Conservation (phyloP, 352 stramenopile genomes). For the Phytophthora pluvialis region DNA sequence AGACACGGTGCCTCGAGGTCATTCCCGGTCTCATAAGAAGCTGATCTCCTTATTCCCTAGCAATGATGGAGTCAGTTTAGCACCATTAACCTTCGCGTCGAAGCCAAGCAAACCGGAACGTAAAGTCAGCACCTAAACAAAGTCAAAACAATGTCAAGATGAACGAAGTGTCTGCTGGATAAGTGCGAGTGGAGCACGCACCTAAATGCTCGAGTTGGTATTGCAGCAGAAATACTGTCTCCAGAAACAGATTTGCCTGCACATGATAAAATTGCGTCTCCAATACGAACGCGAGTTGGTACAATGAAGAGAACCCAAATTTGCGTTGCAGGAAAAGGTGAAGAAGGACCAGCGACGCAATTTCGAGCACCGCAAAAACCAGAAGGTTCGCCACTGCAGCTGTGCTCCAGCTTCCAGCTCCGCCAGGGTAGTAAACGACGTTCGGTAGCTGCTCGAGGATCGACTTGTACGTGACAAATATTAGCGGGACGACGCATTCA, state of each 20-base stretch:
- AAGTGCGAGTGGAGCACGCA: neutral
- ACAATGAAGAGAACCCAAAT: conserved; percentile 33
- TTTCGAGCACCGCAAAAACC: conserved; percentile 35
- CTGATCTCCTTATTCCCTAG: neutral
- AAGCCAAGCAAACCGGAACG: conserved; percentile 39
- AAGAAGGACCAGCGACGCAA: conserved; percentile 35
- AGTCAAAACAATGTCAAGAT: neutral
- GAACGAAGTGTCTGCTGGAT: neutral
- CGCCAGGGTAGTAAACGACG: conserved; percentile 37
- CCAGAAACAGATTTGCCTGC: conserved; percentile 17
- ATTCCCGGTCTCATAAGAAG: too few species aligned
- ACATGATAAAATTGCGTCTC: conserved; percentile 29
- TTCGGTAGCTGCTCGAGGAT: conserved; percentile 47
- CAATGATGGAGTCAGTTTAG: too few species aligned
- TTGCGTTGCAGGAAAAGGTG: conserved; percentile 30
- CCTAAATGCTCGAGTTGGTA: conserved; percentile 32
- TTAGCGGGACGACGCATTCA: conserved; percentile 43
- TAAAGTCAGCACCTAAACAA: conserved; percentile 33
- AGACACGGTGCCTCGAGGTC: too few species aligned
- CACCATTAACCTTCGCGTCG: neutral
- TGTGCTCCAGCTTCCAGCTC: conserved; percentile 10
- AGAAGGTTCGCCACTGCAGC: conserved; percentile 3
- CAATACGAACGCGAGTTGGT: conserved; percentile 47
- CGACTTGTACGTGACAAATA: conserved; percentile 43
- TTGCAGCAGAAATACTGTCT: conserved; percentile 18